Percentiles rank a stretch among this genome's conserved stretches.
Conservation (phyloP, 1,139 yeast genomes). For the Sugiyamaella sp. region DNA sequence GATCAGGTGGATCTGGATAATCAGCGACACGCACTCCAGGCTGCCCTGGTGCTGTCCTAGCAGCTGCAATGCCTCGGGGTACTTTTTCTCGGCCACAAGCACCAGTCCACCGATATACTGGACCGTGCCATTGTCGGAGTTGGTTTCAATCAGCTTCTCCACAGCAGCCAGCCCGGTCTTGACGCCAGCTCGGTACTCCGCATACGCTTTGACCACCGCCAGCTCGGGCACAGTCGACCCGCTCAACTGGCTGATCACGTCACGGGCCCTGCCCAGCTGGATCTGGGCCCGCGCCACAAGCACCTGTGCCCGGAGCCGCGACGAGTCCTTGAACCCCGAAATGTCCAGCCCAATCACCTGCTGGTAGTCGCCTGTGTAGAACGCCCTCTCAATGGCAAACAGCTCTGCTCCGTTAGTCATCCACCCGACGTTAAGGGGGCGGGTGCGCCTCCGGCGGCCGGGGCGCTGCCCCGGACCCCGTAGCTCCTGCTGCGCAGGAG, state of each 20-base stretch:
- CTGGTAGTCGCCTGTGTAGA: constrained; percentile 46
- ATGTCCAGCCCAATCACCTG: constrained; percentile 40
- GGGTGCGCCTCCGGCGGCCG: background rate
- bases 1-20: constrained; percentile 43
- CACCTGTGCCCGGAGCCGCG: constrained; percentile 38
- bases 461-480: constrained; percentile 7
- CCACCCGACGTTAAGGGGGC: background rate
- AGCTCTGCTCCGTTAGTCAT: constrained; percentile 33
- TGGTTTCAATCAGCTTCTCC: constrained; percentile 32
- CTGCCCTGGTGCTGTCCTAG: constrained; percentile 39
- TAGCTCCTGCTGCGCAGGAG: background rate
- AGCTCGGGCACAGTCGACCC: constrained; percentile 31
- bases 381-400: constrained; percentile 44
- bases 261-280: constrained; percentile 40
- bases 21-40: constrained; percentile 44
- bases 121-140: constrained; percentile 35
- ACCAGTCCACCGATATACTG: constrained; percentile 43
- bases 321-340: constrained; percentile 31
- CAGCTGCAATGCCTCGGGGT: constrained; percentile 42
- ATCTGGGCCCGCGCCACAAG: constrained; percentile 44
- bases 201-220: constrained; percentile 30
- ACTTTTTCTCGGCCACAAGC: constrained; percentile 37
- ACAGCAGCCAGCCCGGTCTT: constrained; percentile 31
- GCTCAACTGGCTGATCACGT: constrained; percentile 37
- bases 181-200: constrained; percentile 28